A percentile compares a stretch with the other conserved stretches of the same genome.
Evolutionary conservation across 257 asterid species (phyloP).

Genomic region (Osmanthus fragrans): DNA sequence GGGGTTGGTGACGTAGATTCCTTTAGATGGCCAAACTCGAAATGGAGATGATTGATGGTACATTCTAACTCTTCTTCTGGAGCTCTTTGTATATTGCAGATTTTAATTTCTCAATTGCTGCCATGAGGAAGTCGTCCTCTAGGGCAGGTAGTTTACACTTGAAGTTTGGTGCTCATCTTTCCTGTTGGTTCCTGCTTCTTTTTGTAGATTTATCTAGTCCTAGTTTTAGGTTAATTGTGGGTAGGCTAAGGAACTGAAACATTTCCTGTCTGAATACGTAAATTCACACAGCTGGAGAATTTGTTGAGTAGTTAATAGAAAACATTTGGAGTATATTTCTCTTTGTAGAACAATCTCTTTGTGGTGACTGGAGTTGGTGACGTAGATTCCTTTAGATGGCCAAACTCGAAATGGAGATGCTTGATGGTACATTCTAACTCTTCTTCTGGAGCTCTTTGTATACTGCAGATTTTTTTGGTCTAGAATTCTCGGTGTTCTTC

Average conservation of each 20-base stretch:
- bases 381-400: slow-evolving; percentile 80
- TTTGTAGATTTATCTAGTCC: background rate
- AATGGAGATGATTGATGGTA: slow-evolving; percentile 97
- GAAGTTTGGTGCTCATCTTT: background rate
- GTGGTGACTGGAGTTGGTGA: slow-evolving; percentile 86
- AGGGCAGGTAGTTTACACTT: slow-evolving; percentile 5
- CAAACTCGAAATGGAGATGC: slow-evolving; percentile 94
- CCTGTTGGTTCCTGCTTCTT: background rate
- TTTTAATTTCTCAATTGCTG: background rate
- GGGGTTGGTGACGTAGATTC: slow-evolving; percentile 79
- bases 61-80: slow-evolving; percentile 21
- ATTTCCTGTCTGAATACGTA: background rate
- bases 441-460: background rate
- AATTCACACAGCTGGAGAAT: background rate
- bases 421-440: slow-evolving; percentile 58
- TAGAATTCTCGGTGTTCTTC: slow-evolving; percentile 31
- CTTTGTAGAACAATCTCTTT: too few species aligned
- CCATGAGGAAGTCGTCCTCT: slow-evolving; percentile 10
- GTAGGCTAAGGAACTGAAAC: background rate
- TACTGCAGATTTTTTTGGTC: too few species aligned
- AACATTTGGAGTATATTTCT: background rate
- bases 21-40: slow-evolving; percentile 83
- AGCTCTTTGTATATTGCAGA: background rate
- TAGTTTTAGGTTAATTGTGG: background rate
- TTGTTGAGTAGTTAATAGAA: background rate